These are phyloP conservation scores for Fusarium duplospermum DNA, from an alignment of 2,329 filamentous ascomycete species.

Conservation along the genomic window DNA sequence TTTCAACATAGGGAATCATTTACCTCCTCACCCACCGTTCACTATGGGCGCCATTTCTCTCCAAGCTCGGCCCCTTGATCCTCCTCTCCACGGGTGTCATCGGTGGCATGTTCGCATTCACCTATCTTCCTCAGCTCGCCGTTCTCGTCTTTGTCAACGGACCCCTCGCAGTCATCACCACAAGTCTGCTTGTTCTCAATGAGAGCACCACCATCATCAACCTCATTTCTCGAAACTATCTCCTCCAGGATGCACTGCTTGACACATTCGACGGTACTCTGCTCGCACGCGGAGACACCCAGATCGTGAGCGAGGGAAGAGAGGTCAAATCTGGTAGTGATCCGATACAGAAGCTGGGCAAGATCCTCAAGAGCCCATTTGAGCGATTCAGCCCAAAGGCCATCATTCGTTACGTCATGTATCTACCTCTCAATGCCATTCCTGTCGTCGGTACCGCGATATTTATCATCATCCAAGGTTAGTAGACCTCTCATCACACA, in stretches of 20 bases:
- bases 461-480: conserved; percentile 82
- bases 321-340: conserved; percentile 74
- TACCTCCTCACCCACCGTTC: conserved; percentile 68
- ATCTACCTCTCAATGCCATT: conserved; percentile 92
- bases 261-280: conserved; percentile 89
- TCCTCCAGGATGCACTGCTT: conserved; percentile 84
- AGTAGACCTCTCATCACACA: conserved; percentile 9
- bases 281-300: conserved; percentile 61
- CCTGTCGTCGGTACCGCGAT: conserved; percentile 86
- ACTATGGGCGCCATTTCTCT: conserved; percentile 70
- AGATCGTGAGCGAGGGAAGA: conserved; percentile 79
- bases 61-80: conserved; percentile 70
- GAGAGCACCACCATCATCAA: conserved; percentile 71
- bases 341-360: conserved; percentile 68
- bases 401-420: conserved; percentile 83
- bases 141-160: conserved; percentile 87
- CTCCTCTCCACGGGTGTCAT: conserved; percentile 79
- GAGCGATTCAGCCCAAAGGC: conserved; percentile 68
- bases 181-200: conserved; percentile 74
- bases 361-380: conserved; percentile 68
- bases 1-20: conserved; percentile 62
- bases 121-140: conserved; percentile 87
- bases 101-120: conserved; percentile 85
- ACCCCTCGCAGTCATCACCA: conserved; percentile 80
- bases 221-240: conserved; percentile 72